Conservation (phyloP, 1,284 basidiomycete genomes). For the Leccinum fuscescens region DNA sequence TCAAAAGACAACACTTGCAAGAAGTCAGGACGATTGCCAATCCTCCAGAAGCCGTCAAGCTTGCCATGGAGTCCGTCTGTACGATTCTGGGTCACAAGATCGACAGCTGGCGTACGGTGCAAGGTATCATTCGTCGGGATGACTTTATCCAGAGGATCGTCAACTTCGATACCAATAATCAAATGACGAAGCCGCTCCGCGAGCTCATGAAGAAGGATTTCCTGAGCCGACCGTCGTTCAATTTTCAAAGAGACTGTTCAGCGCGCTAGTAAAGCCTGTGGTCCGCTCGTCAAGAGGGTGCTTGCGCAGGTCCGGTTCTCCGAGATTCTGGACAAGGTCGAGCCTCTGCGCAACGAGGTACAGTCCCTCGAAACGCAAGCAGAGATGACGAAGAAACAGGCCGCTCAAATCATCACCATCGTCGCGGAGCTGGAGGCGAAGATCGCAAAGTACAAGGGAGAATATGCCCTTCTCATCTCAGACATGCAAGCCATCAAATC, state of each 20-base stretch:
- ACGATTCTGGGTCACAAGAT: conserved; percentile 97
- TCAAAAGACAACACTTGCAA: conserved; percentile 95
- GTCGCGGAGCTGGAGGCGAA: conserved; percentile 91
- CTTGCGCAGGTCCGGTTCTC: conserved; percentile 97
- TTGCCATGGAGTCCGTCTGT: conserved; percentile 99
- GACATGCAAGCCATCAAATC: conserved; percentile 96
- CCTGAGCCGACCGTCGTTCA: conserved; percentile 88
- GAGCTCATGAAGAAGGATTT: conserved; percentile 95
- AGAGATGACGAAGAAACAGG: conserved; percentile 91
- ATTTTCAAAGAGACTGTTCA: conserved; percentile 88
- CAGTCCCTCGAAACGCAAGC: conserved; percentile 91
- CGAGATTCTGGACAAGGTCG: conserved; percentile 96
- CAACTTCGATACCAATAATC: conserved; percentile 90
- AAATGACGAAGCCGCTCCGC: conserved; percentile 88
- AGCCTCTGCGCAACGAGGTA: conserved; percentile 94
- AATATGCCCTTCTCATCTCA: conserved; percentile 96
- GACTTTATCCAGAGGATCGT: conserved; percentile 98
- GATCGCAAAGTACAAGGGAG: conserved; percentile 94
- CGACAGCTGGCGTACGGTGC: conserved; percentile 96
- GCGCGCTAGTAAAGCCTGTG: conserved; percentile 95
- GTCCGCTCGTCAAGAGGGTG: conserved; percentile 97
- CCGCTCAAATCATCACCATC: conserved; percentile 85
- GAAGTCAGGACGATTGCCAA: conserved; percentile 99
- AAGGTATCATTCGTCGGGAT: conserved; percentile 94
- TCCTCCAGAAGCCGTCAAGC: conserved; percentile 95